Percentiles rank a stretch among this genome's conserved stretches.
Conservation (phyloP, 2,329 filamentous ascomycete genomes). For the Lasiodiplodia citricola region DNA sequence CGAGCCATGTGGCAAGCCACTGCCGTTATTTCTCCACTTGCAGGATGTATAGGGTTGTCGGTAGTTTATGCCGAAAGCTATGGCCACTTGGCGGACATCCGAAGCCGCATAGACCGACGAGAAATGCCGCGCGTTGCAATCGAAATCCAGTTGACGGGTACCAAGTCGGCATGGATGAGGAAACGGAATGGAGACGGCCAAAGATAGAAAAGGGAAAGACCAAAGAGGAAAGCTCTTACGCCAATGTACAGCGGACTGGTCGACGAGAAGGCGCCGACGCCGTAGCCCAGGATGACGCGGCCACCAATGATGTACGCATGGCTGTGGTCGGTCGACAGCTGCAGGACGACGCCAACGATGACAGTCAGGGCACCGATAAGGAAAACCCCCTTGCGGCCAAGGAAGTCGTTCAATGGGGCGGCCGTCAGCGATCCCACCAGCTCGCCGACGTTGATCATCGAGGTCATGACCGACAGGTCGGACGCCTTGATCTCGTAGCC, state of each 20-base stretch:
- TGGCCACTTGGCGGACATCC: conserved; percentile 11
- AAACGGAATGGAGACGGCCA: neutral
- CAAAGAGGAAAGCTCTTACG: conserved; percentile 22
- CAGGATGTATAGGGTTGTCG: neutral
- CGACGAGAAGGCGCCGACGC: conserved; percentile 47
- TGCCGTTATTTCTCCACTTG: neutral
- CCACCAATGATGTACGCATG: conserved; percentile 25
- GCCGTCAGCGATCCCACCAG: conserved; percentile 44
- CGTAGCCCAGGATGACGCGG: conserved; percentile 36
- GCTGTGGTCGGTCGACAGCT: conserved; percentile 21
- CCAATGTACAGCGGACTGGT: conserved; percentile 48
- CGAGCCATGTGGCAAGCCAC: neutral
- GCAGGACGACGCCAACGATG: conserved; percentile 31
- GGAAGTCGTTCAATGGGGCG: conserved; percentile 45
- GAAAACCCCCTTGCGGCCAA: conserved; percentile 44
- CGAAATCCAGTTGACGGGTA: neutral
- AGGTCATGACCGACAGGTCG: conserved; percentile 41
- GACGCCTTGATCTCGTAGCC: conserved; percentile 36
- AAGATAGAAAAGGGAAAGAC: neutral
- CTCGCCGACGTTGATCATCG: conserved; percentile 50
- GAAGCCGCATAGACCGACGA: conserved; percentile 1
- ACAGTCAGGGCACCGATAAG: conserved; percentile 36
- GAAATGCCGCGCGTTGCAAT: neutral
- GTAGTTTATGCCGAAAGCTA: neutral
- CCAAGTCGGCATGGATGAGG: neutral